Conservation (phyloP, 441 rosid species). For the Manihot esculenta region DNA sequence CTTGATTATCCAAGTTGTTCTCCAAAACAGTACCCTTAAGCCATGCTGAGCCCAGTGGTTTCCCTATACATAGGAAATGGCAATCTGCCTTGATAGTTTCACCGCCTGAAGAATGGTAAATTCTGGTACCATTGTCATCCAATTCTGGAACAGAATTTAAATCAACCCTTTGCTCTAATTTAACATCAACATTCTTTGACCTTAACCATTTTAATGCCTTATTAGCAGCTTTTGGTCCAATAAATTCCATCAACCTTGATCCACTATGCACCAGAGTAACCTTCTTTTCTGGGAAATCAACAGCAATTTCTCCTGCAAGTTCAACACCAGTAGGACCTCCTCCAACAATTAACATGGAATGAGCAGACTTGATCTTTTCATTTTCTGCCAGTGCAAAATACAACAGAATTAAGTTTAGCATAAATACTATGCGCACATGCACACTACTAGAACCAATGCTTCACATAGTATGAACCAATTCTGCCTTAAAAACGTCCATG, state of each 20-base stretch:
- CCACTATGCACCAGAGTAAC: constrained; percentile 81
- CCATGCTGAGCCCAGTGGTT: constrained; percentile 64
- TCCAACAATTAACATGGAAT: constrained; percentile 71
- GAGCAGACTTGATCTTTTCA: constrained; percentile 69
- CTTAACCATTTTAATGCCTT: constrained; percentile 69
- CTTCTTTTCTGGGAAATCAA: constrained; percentile 72
- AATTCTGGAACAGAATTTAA: constrained; percentile 40
- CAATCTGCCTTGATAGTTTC: constrained; percentile 68
- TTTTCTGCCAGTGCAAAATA: constrained; percentile 47
- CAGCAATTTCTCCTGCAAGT: constrained; percentile 80
- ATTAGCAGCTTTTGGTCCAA: constrained; percentile 59
- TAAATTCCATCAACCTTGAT: constrained; percentile 71
- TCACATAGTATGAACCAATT: neutral
- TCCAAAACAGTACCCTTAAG: constrained; percentile 51
- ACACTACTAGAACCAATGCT: neutral
- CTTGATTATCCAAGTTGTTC: constrained; percentile 48
- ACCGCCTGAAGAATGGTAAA: constrained; percentile 55
- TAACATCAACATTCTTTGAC: constrained; percentile 62
- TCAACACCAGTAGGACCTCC: constrained; percentile 94
- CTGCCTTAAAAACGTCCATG: constrained; percentile 3
- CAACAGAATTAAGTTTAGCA: constrained; percentile 14
- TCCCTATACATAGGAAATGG: constrained; percentile 66
- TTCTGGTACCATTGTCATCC: constrained; percentile 33
- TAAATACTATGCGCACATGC: no score
- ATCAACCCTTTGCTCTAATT: constrained; percentile 60